Conservation (phyloP, 2,329 filamentous ascomycete genomes). For the Escovopsis sp. region DNA sequence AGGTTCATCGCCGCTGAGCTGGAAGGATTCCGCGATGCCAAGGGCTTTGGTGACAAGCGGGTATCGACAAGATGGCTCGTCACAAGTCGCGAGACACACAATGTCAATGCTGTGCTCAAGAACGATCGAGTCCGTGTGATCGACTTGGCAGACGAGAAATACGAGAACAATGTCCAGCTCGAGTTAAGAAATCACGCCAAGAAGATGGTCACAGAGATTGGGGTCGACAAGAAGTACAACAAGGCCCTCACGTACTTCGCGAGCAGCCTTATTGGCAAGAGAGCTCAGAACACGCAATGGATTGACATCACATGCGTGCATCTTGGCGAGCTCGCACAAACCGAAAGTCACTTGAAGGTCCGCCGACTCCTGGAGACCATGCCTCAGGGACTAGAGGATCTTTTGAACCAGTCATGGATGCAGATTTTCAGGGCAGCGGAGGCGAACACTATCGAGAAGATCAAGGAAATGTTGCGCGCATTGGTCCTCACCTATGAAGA, state of each 20-base stretch:
- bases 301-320: slow-evolving; percentile 28
- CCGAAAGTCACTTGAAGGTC: slow-evolving; percentile 22
- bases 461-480: slow-evolving; percentile 26
- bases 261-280: slow-evolving; percentile 24
- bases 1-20: slow-evolving; percentile 17
- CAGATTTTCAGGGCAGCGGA: slow-evolving; percentile 20
- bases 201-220: slow-evolving; percentile 19
- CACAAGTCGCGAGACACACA: slow-evolving; percentile 19
- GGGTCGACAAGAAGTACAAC: slow-evolving; percentile 23
- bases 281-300: slow-evolving; percentile 28
- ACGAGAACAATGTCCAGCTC: slow-evolving; percentile 21
- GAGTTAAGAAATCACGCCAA: slow-evolving; percentile 16
- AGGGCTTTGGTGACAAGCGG: slow-evolving; percentile 1
- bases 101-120: slow-evolving; percentile 15
- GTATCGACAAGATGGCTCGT: slow-evolving; percentile 23
- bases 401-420: slow-evolving; percentile 23
- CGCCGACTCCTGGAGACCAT: slow-evolving; percentile 22
- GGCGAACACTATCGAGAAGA: slow-evolving; percentile 16
- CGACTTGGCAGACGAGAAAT: slow-evolving; percentile 22
- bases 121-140: slow-evolving; percentile 16
- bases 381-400: slow-evolving; percentile 21
- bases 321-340: slow-evolving; percentile 21
- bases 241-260: slow-evolving; percentile 26
- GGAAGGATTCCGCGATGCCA: slow-evolving; percentile 9
- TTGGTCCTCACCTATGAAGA: slow-evolving; percentile 26